A percentile compares a stretch with the other conserved stretches of the same genome.
Evolutionary conservation across 345 rosid species (phyloP).

Genomic region (Anacardium occidentale): DNA sequence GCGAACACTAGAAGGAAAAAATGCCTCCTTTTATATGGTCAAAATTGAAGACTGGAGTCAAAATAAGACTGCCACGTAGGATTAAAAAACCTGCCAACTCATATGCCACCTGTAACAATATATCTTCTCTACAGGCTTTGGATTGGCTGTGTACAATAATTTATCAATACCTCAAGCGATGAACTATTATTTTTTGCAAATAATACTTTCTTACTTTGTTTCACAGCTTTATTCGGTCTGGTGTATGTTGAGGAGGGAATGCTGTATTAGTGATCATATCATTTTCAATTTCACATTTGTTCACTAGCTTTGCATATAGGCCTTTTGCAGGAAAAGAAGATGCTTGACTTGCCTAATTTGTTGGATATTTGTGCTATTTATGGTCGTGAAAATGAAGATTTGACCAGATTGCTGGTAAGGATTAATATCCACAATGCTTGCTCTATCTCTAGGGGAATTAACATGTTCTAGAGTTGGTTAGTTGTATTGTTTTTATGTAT

Average conservation of each 20-base stretch:
- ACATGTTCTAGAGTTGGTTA: not conserved
- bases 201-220: slow-evolving; percentile 11
- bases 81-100: no score
- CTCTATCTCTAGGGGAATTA: not conserved
- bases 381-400: slow-evolving; percentile 88
- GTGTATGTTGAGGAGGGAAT: not conserved
- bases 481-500: not conserved
- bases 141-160: not conserved
- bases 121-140: not conserved
- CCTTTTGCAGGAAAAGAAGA: slow-evolving; percentile 85
- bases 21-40: no score
- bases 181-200: not conserved
- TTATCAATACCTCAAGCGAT: not conserved
- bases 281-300: slow-evolving; percentile 31
- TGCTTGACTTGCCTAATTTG: slow-evolving; percentile 90
- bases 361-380: slow-evolving; percentile 88
- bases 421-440: not conserved
- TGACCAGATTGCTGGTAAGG: slow-evolving; percentile 73
- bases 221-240: not conserved
- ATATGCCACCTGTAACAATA: no score
- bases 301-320: slow-evolving; percentile 56
- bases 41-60: no score
- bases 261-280: not conserved
- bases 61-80: no score
- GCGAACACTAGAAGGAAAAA: no score